Conservation (phyloP, 768 basidiomycete genomes). For the Termitomyces sp. region DNA sequence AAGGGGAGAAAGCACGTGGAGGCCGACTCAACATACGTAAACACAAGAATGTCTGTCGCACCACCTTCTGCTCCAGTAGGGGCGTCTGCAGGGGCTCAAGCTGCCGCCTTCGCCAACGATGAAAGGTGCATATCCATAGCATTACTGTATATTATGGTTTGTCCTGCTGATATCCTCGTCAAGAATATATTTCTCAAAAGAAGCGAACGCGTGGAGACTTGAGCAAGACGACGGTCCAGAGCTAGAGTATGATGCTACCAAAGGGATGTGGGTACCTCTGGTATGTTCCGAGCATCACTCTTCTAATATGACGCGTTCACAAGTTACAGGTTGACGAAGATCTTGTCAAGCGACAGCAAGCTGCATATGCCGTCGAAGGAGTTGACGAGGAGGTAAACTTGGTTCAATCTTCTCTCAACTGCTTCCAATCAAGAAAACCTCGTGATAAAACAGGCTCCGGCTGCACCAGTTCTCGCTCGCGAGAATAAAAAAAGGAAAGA, state of each 20-base stretch:
- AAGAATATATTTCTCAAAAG: conserved; percentile 76
- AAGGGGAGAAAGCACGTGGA: neutral
- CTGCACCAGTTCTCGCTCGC: conserved; percentile 80
- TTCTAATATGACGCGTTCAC: conserved; percentile 6
- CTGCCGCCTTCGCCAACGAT: conserved; percentile 67
- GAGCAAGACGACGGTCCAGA: conserved; percentile 91
- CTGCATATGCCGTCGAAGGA: conserved; percentile 87
- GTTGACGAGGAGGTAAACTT: conserved; percentile 87
- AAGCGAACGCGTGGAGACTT: conserved; percentile 77
- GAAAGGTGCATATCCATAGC: conserved; percentile 44
- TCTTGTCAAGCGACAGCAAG: conserved; percentile 84
- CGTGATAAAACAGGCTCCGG: conserved; percentile 59
- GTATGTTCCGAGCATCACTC: conserved; percentile 45
- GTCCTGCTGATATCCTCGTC: conserved; percentile 18
- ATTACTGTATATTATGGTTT: neutral
- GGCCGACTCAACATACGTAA: conserved; percentile 36
- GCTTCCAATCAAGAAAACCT: conserved; percentile 2
- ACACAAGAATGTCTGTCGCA: conserved; percentile 41
- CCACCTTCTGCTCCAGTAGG: conserved; percentile 51
- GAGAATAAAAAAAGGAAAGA: conserved; percentile 79
- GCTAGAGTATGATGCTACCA: conserved; percentile 79
- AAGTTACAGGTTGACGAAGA: conserved; percentile 78
- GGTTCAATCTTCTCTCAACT: neutral
- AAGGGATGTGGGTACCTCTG: conserved; percentile 79
- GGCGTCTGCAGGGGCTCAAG: conserved; percentile 37